Conservation (phyloP, 163 green algal species). For the Chloroidium sp. region DNA sequence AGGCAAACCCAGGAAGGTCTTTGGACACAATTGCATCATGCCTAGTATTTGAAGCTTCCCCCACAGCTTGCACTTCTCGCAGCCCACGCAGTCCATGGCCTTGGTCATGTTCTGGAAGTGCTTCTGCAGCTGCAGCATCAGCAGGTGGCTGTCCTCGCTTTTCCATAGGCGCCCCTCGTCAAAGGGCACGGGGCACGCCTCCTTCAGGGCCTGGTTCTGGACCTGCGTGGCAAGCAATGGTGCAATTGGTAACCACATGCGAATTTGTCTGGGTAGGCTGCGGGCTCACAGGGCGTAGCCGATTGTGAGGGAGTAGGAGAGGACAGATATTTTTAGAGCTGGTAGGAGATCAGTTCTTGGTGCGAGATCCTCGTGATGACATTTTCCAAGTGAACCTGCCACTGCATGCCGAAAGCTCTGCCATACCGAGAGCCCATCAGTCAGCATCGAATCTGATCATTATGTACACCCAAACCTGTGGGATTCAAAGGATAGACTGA, state of each 20-base stretch:
- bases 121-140: slow-evolving; percentile 62
- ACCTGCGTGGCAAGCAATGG: slow-evolving; percentile 18
- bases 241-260: too few relatives aligned
- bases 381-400: too few relatives aligned
- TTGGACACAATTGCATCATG: background rate
- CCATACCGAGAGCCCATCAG: too few relatives aligned
- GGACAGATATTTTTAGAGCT: too few relatives aligned
- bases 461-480: background rate
- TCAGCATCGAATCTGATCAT: background rate
- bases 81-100: slow-evolving; percentile 98
- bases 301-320: too few relatives aligned
- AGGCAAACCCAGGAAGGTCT: background rate
- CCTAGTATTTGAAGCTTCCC: slow-evolving; percentile 85
- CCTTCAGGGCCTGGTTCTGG: slow-evolving; percentile 36
- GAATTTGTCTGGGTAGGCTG: too few relatives aligned
- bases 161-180: slow-evolving; percentile 88
- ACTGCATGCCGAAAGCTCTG: too few relatives aligned
- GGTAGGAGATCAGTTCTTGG: too few relatives aligned
- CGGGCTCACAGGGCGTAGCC: too few relatives aligned
- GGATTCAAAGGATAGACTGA: background rate
- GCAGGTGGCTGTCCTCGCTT: slow-evolving; percentile 39
- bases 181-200: slow-evolving; percentile 86
- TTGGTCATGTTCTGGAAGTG: slow-evolving; percentile 87
- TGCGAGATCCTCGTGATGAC: too few relatives aligned
- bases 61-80: slow-evolving; percentile 99